Percentiles rank a stretch among this genome's conserved stretches.
Conservation (phyloP, 495 filamentous ascomycete genomes). For the Friedmanniomyces simplex region DNA sequence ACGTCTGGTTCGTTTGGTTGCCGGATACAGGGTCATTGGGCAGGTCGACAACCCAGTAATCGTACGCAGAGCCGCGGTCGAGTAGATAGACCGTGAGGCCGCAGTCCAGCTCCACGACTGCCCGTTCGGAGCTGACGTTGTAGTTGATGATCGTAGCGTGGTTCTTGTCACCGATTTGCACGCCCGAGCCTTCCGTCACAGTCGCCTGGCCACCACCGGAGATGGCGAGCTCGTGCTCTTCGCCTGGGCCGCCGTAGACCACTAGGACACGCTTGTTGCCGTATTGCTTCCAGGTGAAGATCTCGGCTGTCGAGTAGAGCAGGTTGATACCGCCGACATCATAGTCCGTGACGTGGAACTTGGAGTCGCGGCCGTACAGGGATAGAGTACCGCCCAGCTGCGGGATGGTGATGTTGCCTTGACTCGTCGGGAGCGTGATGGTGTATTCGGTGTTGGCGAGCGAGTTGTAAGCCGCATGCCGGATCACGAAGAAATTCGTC, state of each 20-base stretch:
- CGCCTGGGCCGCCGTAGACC: conserved; percentile 59
- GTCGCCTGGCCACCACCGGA: conserved; percentile 33
- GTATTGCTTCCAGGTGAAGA: conserved; percentile 58
- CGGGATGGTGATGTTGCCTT: conserved; percentile 52
- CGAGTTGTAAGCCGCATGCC: conserved; percentile 9
- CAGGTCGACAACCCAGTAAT: conserved; percentile 60
- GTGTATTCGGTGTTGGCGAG: conserved; percentile 46
- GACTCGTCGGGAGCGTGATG: conserved; percentile 49
- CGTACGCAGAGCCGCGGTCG: conserved; percentile 64
- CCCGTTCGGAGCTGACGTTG: conserved; percentile 40
- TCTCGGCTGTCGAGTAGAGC: conserved; percentile 65
- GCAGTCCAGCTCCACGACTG: conserved; percentile 44
- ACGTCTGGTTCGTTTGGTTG: conserved; percentile 26
- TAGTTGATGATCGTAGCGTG: conserved; percentile 47
- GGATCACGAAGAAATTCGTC: conserved; percentile 10
- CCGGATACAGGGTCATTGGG: conserved; percentile 25
- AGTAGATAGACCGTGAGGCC: conserved; percentile 48
- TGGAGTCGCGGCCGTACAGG: conserved; percentile 63
- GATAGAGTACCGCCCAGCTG: conserved; percentile 51
- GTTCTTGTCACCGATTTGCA: conserved; percentile 32
- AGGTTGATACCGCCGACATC: conserved; percentile 49
- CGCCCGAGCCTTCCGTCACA: conserved; percentile 43
- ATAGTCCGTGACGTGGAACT: conserved; percentile 67
- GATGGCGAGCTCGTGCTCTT: conserved; percentile 59
- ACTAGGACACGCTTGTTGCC: conserved; percentile 51